Conservation (phyloP, 2,329 filamentous ascomycete species). For the Neofusicoccum kwambonambiense region DNA sequence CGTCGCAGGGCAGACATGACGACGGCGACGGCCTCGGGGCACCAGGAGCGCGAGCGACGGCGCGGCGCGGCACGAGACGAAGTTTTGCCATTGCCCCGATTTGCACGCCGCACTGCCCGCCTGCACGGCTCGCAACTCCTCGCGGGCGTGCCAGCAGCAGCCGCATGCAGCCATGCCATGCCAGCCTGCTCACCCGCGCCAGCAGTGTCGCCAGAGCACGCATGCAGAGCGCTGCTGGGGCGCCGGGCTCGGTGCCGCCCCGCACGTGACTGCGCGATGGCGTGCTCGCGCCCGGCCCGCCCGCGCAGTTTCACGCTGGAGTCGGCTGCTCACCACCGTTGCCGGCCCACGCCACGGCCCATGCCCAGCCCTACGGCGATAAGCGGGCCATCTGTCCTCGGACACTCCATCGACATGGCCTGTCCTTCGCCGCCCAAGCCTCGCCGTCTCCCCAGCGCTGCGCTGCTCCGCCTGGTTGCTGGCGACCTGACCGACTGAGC, state of each 20-base stretch:
- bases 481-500: neutral
- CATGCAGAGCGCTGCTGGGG: no score
- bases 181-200: no score
- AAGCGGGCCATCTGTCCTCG: constrained; percentile 3
- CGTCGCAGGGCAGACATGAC: constrained; percentile 7
- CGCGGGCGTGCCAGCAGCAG: no score
- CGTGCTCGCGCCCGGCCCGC: neutral
- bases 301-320: neutral
- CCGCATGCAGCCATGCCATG: no score
- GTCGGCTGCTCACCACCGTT: constrained; percentile 1
- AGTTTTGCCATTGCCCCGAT: neutral
- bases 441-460: neutral
- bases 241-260: no score
- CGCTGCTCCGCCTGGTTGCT: neutral
- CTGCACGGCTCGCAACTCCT: no score
- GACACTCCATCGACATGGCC: neutral
- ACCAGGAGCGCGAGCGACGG: neutral
- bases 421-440: neutral
- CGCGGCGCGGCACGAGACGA: neutral
- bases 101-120: no score
- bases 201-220: no score
- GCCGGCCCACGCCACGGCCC: neutral
- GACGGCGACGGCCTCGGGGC: neutral
- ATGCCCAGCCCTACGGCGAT: neutral
- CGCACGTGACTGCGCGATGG: no score